Percentiles rank a stretch among this genome's conserved stretches.
Evolutionary conservation across 176 grass and related monocot genomes (phyloP).

Genomic region (Elymus sibiricus): DNA sequence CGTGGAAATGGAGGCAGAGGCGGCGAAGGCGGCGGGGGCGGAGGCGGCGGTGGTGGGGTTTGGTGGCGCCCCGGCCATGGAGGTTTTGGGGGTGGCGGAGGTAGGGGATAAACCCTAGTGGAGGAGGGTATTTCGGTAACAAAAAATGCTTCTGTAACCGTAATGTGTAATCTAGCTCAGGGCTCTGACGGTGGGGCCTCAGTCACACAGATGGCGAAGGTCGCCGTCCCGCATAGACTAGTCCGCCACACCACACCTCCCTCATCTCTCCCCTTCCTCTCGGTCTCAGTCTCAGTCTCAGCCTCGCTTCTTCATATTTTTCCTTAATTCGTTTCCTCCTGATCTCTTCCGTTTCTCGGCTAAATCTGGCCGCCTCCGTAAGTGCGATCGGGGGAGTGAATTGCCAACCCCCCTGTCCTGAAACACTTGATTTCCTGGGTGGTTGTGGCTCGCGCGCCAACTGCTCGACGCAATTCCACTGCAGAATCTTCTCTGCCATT

Average conservation of each 20-base stretch:
- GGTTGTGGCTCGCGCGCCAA: background rate
- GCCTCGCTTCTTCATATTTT: background rate
- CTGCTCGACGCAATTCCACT: conserved; percentile 15
- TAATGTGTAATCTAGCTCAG: background rate
- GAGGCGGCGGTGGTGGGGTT: background rate
- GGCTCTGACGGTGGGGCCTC: background rate
- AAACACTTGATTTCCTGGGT: background rate
- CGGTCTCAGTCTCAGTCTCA: background rate
- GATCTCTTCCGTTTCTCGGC: background rate
- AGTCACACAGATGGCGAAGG: background rate
- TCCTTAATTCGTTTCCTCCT: background rate
- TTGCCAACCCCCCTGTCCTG: background rate
- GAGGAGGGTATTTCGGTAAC: conserved; percentile 2
- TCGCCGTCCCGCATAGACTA: background rate
- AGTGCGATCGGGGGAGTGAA: background rate
- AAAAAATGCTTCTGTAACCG: background rate
- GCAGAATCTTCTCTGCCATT: background rate
- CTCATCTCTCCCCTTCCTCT: conserved; percentile 5
- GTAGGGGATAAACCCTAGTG: conserved; percentile 61
- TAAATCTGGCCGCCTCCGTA: background rate
- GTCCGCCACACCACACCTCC: background rate
- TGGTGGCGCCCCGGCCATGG: conserved; percentile 38
- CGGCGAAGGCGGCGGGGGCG: background rate
- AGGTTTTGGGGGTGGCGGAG: conserved; percentile 33
- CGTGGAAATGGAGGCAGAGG: background rate